Conservation (phyloP, 257 asterid genomes). For the Scutellaria minor region DNA sequence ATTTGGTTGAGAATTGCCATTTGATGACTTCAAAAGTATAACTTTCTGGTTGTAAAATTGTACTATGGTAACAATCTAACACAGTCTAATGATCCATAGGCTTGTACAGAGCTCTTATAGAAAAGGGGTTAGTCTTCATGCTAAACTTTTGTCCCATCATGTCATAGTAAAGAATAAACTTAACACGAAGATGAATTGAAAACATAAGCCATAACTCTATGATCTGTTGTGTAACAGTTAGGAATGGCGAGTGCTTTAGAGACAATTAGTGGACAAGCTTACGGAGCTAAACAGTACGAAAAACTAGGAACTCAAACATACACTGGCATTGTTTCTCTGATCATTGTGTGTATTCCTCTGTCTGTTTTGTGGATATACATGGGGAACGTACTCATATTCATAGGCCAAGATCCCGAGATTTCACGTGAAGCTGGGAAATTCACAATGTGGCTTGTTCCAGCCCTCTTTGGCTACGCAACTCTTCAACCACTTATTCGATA, state of each 20-base stretch:
- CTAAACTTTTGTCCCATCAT: too few relatives aligned
- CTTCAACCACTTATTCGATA: conserved; percentile 62
- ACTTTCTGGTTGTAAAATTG: too few relatives aligned
- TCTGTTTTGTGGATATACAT: conserved; percentile 62
- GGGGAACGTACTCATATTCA: conserved; percentile 50
- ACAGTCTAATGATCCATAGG: too few relatives aligned
- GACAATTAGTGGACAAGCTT: conserved; percentile 83
- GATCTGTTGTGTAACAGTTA: conserved; percentile 46
- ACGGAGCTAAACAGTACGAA: conserved; percentile 75
- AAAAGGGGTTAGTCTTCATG: too few relatives aligned
- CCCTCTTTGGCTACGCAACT: conserved; percentile 62
- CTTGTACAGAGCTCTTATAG: too few relatives aligned
- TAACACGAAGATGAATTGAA: too few relatives aligned
- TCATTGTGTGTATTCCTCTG: conserved; percentile 60
- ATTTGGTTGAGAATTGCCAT: too few relatives aligned
- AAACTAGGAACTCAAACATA: conserved; percentile 76
- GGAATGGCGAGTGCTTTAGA: conserved; percentile 90
- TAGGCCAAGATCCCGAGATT: conserved; percentile 81
- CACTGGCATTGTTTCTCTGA: conserved; percentile 66
- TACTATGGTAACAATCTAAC: too few relatives aligned
- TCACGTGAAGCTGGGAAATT: conserved; percentile 76
- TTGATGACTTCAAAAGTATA: too few relatives aligned
- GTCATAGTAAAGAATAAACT: too few relatives aligned
- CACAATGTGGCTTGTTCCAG: conserved; percentile 62
- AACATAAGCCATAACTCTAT: neutral